Base-by-base conservation (phyloP, 2,329 filamentous ascomycete genomes). In the Pseudogymnoascus sp. region DNA sequence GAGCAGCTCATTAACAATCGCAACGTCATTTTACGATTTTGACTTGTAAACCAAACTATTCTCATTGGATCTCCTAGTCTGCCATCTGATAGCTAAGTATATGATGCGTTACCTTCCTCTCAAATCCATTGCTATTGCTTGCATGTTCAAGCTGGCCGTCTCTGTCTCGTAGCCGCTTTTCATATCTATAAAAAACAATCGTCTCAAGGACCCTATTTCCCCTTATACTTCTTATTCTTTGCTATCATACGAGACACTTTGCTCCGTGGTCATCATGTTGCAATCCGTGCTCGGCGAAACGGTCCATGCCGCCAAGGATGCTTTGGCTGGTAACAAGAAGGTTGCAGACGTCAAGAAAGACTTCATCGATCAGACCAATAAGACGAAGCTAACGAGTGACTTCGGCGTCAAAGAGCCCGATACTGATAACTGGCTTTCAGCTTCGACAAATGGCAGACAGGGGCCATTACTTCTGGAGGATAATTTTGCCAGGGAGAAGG, bases 361-460 rank as follows among this genome's bases (percentile, higher is more conserved):
- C 65, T 88, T 77, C 3, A 81, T 84, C 62, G 80, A 90, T 70
- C 79, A 84, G 1, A 76, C 82, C 49, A 75, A 81, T 59, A 80
- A 84, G 38, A 78, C 81, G 33, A 80, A 82, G 39, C 84, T 92
- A 67, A 93, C 90, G 0, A 88, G 87, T 58, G 91, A 96, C 70
- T 90, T 82, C 75, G 91, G 91, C 22, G 84, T 88, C 28, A 90
- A 87, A 74, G 82, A 91, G 69, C 77, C 78, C 42, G 88, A 88
- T 69, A 87, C 87, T 0, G 91, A 96, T 70, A 82, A 92, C 71
- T 94, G 90, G 90, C 78, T 95, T 61, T 84, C 83, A 60, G 80
- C 87, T 4, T 81, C 78, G 25, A 85, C 77, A 36, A 79, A 85
- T 2, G 81, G 89, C 55, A 78, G 84, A 62, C 85, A 80, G 1